phyloP scores from a whole-genome alignment of 164 flowering plant genomes.

The Umbellularia californica region DNA sequence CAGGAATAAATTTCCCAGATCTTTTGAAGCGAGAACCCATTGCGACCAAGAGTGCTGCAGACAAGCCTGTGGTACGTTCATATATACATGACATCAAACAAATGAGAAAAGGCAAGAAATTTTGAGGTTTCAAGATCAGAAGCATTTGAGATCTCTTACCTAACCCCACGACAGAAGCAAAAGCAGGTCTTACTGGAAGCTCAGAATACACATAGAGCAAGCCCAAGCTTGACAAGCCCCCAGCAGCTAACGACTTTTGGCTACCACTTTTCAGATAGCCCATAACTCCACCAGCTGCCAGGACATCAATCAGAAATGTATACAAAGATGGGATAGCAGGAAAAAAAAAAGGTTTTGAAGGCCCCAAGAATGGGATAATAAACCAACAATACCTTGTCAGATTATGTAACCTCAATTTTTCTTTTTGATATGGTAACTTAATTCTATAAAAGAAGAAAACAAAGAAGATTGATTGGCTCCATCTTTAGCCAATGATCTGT shows the following conservation, averaged over 20 bases:
- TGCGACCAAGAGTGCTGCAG: conserved; percentile 69
- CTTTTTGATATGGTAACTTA: no score
- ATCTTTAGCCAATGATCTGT: no score
- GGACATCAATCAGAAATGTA: conserved; percentile 7
- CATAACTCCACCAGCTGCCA: conserved; percentile 82
- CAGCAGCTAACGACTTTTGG: conserved; percentile 74
- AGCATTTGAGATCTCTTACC: conserved; percentile 31
- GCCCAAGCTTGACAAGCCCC: conserved; percentile 62
- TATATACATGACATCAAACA: not conserved
- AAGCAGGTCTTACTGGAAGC: conserved; percentile 68
- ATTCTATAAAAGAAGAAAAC: no score
- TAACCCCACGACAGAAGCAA: conserved; percentile 78
- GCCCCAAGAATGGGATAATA: no score
- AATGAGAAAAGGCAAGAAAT: not conserved
- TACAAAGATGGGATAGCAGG: not conserved
- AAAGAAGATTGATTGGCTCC: no score
- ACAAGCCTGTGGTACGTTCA: conserved; percentile 36
- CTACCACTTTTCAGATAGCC: conserved; percentile 90
- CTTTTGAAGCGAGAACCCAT: conserved; percentile 86
- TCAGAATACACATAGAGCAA: conserved; percentile 56
- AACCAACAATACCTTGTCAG: not conserved
- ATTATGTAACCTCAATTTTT: no score
- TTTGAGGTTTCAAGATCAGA: not conserved
- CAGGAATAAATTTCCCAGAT: conserved; percentile 84
- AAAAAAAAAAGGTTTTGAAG: no score